Evolutionary conservation across 2,329 filamentous ascomycete genomes (phyloP), one percentile per base, ranked within the genome.

Genomic region (Kalaharituber pfeilii): DNA sequence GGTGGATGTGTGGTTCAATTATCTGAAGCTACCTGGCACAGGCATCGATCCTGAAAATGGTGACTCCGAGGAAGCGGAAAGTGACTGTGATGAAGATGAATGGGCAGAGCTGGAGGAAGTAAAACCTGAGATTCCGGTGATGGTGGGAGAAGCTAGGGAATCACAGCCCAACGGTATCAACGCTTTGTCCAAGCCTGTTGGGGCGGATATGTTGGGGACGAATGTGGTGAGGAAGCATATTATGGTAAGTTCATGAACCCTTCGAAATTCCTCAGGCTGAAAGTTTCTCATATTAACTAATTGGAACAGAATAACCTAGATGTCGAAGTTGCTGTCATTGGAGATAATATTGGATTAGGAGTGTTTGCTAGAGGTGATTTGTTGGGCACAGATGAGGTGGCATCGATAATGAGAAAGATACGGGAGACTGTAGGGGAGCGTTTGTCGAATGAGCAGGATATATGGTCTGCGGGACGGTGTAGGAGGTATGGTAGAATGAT

Each of bases 1-100:
- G 53, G 67, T 94, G 1, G 76, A 84, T 61, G 79, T 76, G 0
- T 89, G 85, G 68, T 79, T 94, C 62, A 95, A 95, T 66, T 91
- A 94, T 60, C 67, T 94, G 18, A 78, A 73, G 51, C 66, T 79
- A 47, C n/a, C 42, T 13, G 15, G 15, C 3, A 22, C 25, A 13
- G 15, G 25, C 3, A 5, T 47, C 2, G n/a, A 22, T 22, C 15
- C 11, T 20, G 22, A 15, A 22, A 47, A 47, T 15, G 42, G 25
- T 22, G n/a, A 20, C 22, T 13, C 25, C 2, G 24, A 22, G 9
- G 22, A 4, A 11, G 15, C 13, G 9, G 28, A 24, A 4, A 47
- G 20, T 25, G 45, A 44, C 0, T 55, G 58, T 7, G 24, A 47
- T 20, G 52, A 57, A 11, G 44, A 44, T 50, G 11, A 15, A 33